phyloP scores from a whole-genome alignment of 306 rosid genomes.

The Trifolium dubium region DNA sequence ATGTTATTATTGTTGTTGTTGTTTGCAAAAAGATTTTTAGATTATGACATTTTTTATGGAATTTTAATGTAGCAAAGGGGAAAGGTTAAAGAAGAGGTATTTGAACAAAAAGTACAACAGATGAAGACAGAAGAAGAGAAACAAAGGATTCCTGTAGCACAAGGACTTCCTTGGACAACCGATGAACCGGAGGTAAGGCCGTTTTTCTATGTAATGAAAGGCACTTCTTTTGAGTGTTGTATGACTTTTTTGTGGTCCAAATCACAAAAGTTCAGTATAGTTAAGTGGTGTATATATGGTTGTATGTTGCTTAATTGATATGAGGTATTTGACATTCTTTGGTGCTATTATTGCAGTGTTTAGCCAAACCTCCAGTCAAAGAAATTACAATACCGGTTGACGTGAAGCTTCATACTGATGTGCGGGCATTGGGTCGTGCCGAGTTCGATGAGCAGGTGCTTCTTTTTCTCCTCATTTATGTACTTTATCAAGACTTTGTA shows the following conservation, averaged over 20 bases:
- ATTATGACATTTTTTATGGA: constrained; percentile 36
- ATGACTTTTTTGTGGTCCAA: constrained; percentile 7
- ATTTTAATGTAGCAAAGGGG: constrained; percentile 80
- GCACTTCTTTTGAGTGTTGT: background rate
- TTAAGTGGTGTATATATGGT: constrained; percentile 2
- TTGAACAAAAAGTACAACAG: constrained; percentile 73
- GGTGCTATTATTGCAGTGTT: constrained; percentile 58
- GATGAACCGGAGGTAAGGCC: constrained; percentile 90
- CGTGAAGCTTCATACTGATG: constrained; percentile 66
- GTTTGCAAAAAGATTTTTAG: background rate
- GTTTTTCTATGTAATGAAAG: constrained; percentile 19
- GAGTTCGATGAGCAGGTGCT: constrained; percentile 86
- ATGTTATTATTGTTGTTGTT: background rate
- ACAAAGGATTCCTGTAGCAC: constrained; percentile 85
- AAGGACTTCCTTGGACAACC: constrained; percentile 98
- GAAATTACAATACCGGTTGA: constrained; percentile 76
- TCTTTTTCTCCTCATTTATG: background rate
- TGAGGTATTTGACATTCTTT: constrained; percentile 1
- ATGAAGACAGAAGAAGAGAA: constrained; percentile 74
- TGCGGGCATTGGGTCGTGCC: constrained; percentile 79
- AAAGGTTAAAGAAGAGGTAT: constrained; percentile 78
- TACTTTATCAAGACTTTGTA: background rate
- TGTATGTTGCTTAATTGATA: constrained; percentile 23
- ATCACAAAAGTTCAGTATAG: background rate
- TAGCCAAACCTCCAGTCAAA: constrained; percentile 72